These are phyloP conservation scores for Sporothrix brunneoviolacea DNA, from an alignment of 2,329 filamentous ascomycete genomes.

Conservation along the genomic window DNA sequence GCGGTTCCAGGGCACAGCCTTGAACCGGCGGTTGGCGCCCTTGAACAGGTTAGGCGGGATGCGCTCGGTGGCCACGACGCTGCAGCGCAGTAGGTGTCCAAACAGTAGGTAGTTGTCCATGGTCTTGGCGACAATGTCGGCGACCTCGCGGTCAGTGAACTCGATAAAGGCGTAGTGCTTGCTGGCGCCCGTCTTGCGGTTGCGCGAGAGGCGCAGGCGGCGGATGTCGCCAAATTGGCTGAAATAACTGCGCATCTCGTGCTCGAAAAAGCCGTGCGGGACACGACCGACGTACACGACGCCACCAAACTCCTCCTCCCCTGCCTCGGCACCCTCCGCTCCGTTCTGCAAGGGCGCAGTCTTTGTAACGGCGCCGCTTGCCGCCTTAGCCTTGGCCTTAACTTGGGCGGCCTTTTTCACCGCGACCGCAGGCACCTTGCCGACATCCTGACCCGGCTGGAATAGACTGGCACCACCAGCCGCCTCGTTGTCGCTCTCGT, in stretches of 20 bases:
- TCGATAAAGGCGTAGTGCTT: conserved; percentile 96
- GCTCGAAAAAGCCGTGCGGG: conserved; percentile 79
- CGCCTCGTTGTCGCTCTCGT: conserved; percentile 6
- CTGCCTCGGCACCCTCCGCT: conserved; percentile 32
- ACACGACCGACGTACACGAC: conserved; percentile 79
- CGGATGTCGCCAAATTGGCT: conserved; percentile 82
- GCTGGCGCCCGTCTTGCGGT: conserved; percentile 81
- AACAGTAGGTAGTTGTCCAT: conserved; percentile 98
- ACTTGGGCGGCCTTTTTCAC: conserved; percentile 3
- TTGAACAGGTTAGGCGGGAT: conserved; percentile 80
- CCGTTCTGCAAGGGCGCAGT: too few species aligned
- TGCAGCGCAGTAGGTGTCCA: conserved; percentile 83
- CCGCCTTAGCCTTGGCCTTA: background rate
- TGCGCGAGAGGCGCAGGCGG: conserved; percentile 75
- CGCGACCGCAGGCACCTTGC: conserved; percentile 14
- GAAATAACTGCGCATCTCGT: conserved; percentile 91
- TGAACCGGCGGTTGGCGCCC: conserved; percentile 84
- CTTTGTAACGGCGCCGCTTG: background rate
- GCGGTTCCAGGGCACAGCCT: conserved; percentile 76
- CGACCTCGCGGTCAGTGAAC: conserved; percentile 70
- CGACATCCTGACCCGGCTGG: conserved; percentile 20
- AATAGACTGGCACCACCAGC: conserved; percentile 17
- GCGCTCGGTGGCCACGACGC: conserved; percentile 60
- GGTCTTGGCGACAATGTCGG: conserved; percentile 84
- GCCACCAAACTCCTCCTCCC: conserved; percentile 44